These are phyloP conservation scores for Nemania serpens DNA, from an alignment of 2,329 filamentous ascomycete genomes.

Conservation along the genomic window DNA sequence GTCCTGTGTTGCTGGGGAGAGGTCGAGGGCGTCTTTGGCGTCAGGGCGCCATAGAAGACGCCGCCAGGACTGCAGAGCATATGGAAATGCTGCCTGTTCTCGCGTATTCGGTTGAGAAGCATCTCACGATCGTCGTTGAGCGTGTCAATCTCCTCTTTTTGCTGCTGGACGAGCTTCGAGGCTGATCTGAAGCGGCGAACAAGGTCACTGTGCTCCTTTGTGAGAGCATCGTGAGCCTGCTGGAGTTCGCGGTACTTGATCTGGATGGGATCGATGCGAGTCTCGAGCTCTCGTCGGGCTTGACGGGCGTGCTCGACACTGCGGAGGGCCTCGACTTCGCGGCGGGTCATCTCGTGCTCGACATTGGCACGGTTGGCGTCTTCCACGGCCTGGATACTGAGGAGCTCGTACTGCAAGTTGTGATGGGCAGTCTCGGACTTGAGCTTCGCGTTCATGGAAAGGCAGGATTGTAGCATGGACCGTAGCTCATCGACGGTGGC, in stretches of 20 bases:
- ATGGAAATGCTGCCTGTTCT: slow-evolving; percentile 87
- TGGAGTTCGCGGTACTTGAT: slow-evolving; percentile 66
- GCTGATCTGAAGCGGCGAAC: slow-evolving; percentile 70
- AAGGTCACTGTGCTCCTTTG: slow-evolving; percentile 68
- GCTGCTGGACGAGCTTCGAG: slow-evolving; percentile 77
- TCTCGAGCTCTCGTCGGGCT: slow-evolving; percentile 58
- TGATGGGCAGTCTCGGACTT: slow-evolving; percentile 88
- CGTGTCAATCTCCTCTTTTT: slow-evolving; percentile 72
- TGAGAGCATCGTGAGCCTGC: slow-evolving; percentile 66
- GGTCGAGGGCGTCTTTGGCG: slow-evolving; percentile 56
- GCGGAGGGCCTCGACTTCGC: slow-evolving; percentile 84
- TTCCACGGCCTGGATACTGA: slow-evolving; percentile 82
- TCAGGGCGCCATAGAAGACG: slow-evolving; percentile 65
- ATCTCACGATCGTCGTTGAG: slow-evolving; percentile 77
- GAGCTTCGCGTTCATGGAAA: slow-evolving; percentile 62
- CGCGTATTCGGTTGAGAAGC: slow-evolving; percentile 81
- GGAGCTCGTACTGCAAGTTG: slow-evolving; percentile 85
- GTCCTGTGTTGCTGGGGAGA: slow-evolving; percentile 53
- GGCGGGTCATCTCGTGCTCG: slow-evolving; percentile 87
- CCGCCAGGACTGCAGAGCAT: slow-evolving; percentile 76
- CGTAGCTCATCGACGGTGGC: slow-evolving; percentile 61
- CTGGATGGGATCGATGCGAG: slow-evolving; percentile 57
- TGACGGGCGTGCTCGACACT: slow-evolving; percentile 71
- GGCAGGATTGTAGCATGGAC: slow-evolving; percentile 57
- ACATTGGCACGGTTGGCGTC: slow-evolving; percentile 85